Base-by-base conservation (phyloP, 768 basidiomycete species). In the Hygrophoropsis aurantiaca region DNA sequence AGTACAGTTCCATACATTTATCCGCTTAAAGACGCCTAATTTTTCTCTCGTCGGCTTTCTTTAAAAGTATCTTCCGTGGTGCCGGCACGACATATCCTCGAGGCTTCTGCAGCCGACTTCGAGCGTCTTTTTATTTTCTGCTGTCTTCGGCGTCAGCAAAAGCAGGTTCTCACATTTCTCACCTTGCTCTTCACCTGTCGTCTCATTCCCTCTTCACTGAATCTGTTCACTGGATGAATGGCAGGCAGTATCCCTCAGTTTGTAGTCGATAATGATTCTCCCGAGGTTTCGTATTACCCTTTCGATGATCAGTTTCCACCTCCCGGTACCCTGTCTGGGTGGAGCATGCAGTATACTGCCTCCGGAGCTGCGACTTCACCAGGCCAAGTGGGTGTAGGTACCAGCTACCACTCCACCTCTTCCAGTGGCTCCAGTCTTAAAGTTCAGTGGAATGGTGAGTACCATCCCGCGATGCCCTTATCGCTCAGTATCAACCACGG, bases 201-300 rank as follows among this genome's bases (percentile, higher is more conserved):
- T 11, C 41, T 32, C 25, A 32, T 35, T 11, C 21, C 18, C 38
- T 23, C 45, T 44, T 74, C 73, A 69, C 67, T 32, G 59, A 67
- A 55, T 47, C 59, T 40, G 50, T 55, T 40, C 44, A 25, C 20
- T n/a, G 61, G 54, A 64, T 68, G 64, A 53, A 65, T 65, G 66
- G 64, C 66, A 52, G 34, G 30, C 46, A 35, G 32, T 26, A 40
- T 44, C 36, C 43, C 32, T 26, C 59, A 73, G 48, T 70, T 87
- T 65, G 53, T 64, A 49, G 69, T 90, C 56, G 78, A 84, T 64
- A 81, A 88, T 60, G 80, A 81, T 44, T 87, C 87, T 35, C 87
- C 87, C 4, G 58, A 72, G 38, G 68, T 89, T 53, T 51, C 56
- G 21, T 90, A 87, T 69, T 72, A 62, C 49, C 87, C 88, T 19